A percentile compares a stretch with the other conserved stretches of the same genome.
Evolutionary conservation across 176 grass and related monocot species (phyloP).

Genomic region (Oryza brachyantha): DNA sequence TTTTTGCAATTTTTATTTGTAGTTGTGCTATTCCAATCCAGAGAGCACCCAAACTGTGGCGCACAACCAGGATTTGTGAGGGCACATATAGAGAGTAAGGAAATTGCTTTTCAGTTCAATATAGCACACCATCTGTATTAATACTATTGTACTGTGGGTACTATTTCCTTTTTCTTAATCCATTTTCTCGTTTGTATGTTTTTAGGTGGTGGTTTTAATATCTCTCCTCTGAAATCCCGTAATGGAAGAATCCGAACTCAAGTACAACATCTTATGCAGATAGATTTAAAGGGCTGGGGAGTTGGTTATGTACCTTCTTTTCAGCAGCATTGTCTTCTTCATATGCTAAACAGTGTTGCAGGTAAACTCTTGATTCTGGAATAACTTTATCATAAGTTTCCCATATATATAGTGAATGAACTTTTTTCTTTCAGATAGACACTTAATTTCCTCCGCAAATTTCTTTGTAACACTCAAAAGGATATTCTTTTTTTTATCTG

Average conservation of each 20-base stretch:
- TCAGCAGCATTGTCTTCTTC: constrained; percentile 93
- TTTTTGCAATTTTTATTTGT: constrained; percentile 34
- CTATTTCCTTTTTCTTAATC: not conserved
- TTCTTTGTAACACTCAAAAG: not conserved
- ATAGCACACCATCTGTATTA: not conserved
- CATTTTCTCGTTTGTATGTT: constrained; percentile 24
- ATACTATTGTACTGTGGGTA: constrained; percentile 19
- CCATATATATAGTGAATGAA: too few species aligned
- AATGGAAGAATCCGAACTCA: constrained; percentile 80
- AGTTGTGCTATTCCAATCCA: constrained; percentile 97
- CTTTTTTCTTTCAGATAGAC: not conserved
- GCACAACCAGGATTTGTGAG: constrained; percentile 97
- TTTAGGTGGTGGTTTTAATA: constrained; percentile 88
- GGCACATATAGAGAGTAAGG: constrained; percentile 91
- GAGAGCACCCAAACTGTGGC: constrained; percentile 93
- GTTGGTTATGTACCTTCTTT: constrained; percentile 80
- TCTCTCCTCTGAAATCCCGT: constrained; percentile 85
- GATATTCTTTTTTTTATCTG: constrained; percentile 7
- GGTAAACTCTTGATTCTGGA: constrained; percentile 39
- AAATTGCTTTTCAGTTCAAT: constrained; percentile 11
- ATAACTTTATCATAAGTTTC: constrained; percentile 6
- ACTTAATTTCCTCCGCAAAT: constrained; percentile 8
- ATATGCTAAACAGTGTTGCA: constrained; percentile 97
- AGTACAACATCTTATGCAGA: constrained; percentile 98
- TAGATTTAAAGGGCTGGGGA: constrained; percentile 97